Percentiles rank a stretch among this genome's conserved stretches.
phyloP scores from a whole-genome alignment of 768 basidiomycete species.

The Termitomyces sp. region DNA sequence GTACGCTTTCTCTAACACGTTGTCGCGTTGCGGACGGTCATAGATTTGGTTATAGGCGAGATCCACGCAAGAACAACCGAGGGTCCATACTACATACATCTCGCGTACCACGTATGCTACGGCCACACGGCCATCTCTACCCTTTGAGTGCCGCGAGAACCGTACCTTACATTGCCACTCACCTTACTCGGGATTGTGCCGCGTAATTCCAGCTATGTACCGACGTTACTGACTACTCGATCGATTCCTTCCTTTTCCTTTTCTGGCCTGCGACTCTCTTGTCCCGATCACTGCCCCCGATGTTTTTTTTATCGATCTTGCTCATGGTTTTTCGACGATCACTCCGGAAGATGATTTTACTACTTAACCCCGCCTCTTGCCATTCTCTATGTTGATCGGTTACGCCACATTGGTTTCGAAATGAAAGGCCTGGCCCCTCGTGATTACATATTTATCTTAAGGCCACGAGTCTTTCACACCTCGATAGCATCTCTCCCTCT shows the following conservation, averaged over 20 bases:
- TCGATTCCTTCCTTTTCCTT: neutral
- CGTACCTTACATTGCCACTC: too few species aligned
- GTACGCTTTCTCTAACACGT: neutral
- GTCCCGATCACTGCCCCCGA: slow-evolving; percentile 8
- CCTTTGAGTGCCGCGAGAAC: too few species aligned
- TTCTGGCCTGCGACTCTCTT: neutral
- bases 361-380: slow-evolving; percentile 21
- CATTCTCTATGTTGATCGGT: slow-evolving; percentile 29
- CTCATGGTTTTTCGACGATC: slow-evolving; percentile 19
- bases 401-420: slow-evolving; percentile 25
- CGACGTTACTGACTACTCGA: neutral
- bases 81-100: too few species aligned
- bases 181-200: neutral
- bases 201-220: too few species aligned
- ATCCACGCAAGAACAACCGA: too few species aligned
- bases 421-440: slow-evolving; percentile 12
- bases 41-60: too few species aligned
- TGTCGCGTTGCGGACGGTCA: neutral
- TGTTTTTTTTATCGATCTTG: neutral
- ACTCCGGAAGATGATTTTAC: slow-evolving; percentile 24
- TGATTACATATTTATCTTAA: slow-evolving; percentile 15
- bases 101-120: too few species aligned
- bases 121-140: too few species aligned
- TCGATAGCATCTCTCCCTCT: neutral
- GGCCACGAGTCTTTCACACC: slow-evolving; percentile 1